Conservation (phyloP, 164 flowering plant genomes). For the Umbellularia californica region DNA sequence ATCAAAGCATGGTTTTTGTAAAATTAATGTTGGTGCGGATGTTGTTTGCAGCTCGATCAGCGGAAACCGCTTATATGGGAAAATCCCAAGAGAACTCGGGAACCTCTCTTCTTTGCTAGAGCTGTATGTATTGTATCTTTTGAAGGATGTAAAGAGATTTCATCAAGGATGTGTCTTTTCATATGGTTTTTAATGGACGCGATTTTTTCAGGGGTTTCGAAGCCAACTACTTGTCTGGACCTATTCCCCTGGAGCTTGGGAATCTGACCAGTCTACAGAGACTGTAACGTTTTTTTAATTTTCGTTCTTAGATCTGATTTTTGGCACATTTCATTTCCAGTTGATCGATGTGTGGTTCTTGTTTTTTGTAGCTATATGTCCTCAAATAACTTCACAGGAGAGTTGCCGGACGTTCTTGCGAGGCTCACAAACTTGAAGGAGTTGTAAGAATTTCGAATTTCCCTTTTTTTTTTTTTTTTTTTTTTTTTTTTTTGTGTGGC, state of each 20-base stretch:
- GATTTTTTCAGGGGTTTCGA: conserved; percentile 39
- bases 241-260: conserved; percentile 50
- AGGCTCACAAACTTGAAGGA: conserved; percentile 13
- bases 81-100: conserved; percentile 61
- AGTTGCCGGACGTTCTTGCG: conserved; percentile 17
- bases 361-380: conserved; percentile 19
- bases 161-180: too few species aligned
- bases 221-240: conserved; percentile 53
- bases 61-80: conserved; percentile 71
- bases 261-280: conserved; percentile 40
- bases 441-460: conserved; percentile 12
- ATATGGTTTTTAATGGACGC: not conserved
- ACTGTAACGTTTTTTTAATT: conserved; percentile 31
- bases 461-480: too few species aligned
- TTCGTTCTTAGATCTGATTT: conserved; percentile 2
- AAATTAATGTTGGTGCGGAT: not conserved
- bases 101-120: conserved; percentile 50
- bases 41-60: conserved; percentile 51
- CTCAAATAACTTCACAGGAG: conserved; percentile 25
- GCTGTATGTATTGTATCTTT: conserved; percentile 30
- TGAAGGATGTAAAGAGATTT: not conserved
- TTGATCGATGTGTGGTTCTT: too few species aligned
- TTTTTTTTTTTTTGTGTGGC: not conserved
- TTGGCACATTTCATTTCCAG: too few species aligned
- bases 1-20: not conserved